Evolutionary conservation across 139 green algal genomes (phyloP).

Genomic region (Closterium sp.): DNA sequence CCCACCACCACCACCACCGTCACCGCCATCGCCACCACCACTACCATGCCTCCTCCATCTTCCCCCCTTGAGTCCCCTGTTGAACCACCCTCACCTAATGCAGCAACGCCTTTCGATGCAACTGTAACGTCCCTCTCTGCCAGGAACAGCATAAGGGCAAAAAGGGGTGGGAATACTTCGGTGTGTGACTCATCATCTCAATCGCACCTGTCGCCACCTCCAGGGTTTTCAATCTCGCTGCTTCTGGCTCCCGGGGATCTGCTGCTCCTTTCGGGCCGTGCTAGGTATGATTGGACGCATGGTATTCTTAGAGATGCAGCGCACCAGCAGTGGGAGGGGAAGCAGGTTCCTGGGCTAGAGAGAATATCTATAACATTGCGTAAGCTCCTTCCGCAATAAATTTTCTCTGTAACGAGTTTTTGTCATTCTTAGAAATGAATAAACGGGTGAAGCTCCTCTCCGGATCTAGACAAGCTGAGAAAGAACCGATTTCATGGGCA

Average conservation of each 20-base stretch:
- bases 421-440: too few species aligned
- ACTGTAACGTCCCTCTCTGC: background rate
- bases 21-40: too few species aligned
- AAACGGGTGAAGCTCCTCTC: too few species aligned
- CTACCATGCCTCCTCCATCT: background rate
- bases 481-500: too few species aligned
- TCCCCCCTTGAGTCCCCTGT: background rate
- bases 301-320: slow-evolving; percentile 13
- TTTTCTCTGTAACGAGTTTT: too few species aligned
- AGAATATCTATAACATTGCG: slow-evolving; percentile 17
- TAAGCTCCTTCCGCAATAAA: background rate
- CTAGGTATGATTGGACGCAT: slow-evolving; percentile 32
- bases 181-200: too few species aligned
- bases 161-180: background rate
- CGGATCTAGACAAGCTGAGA: too few species aligned
- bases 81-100: background rate
- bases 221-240: background rate
- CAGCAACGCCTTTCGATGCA: background rate
- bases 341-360: background rate
- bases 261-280: slow-evolving; percentile 23
- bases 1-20: too few species aligned
- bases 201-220: too few species aligned
- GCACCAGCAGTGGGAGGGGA: slow-evolving; percentile 21
- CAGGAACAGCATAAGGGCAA: background rate
- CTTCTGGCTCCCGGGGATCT: slow-evolving; percentile 19